A percentile compares a stretch with the other conserved stretches of the same genome.
Conservation (phyloP, 345 rosid species). For the Citrus sp. region DNA sequence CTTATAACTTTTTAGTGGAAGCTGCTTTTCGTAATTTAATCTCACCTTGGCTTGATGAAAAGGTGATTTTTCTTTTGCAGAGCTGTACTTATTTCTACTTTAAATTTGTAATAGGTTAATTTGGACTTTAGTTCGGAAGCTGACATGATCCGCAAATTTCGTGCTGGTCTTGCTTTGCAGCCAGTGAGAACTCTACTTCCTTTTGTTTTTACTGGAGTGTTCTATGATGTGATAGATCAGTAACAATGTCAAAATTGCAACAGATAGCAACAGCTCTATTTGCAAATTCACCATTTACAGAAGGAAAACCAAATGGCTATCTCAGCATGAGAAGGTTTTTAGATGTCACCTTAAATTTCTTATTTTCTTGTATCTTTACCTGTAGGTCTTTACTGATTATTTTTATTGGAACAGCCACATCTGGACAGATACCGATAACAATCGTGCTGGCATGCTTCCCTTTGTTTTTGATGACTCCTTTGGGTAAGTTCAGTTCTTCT, state of each 20-base stretch:
- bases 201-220: slow-evolving; percentile 18
- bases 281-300: slow-evolving; percentile 98
- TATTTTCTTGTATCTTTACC: not conserved
- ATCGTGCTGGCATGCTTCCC: slow-evolving; percentile 95
- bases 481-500: slow-evolving; percentile 55
- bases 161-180: slow-evolving; percentile 94
- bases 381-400: slow-evolving; percentile 15
- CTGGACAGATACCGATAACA: slow-evolving; percentile 92
- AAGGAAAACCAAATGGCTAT: slow-evolving; percentile 96
- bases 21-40: not conserved
- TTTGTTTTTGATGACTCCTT: slow-evolving; percentile 91
- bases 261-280: slow-evolving; percentile 98
- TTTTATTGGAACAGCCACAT: slow-evolving; percentile 65
- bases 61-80: not conserved
- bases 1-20: slow-evolving; percentile 10
- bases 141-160: slow-evolving; percentile 97
- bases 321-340: slow-evolving; percentile 96
- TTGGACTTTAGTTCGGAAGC: slow-evolving; percentile 93
- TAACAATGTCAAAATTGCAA: slow-evolving; percentile 32
- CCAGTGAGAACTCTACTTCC: slow-evolving; percentile 56
- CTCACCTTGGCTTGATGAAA: not conserved
- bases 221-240: slow-evolving; percentile 15
- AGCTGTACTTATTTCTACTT: not conserved
- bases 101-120: slow-evolving; percentile 63
- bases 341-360: slow-evolving; percentile 2